Evolutionary conservation across 2,329 filamentous ascomycete genomes (phyloP), one percentile per base, ranked within the genome.

Genomic region (Cordyceps militaris): DNA sequence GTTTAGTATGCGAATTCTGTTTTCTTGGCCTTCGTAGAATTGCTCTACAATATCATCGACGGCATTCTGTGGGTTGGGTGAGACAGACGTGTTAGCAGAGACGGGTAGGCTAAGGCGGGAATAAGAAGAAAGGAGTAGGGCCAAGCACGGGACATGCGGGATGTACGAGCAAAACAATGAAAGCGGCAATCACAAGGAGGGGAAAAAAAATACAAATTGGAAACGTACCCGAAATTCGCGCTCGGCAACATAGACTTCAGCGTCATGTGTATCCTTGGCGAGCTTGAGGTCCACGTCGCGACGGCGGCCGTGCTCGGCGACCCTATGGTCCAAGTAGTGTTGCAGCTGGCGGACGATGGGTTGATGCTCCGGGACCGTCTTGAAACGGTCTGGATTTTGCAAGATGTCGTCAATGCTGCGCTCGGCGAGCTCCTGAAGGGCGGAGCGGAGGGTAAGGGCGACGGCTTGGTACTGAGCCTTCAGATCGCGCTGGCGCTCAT

Each of bases 381-480:
- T 77, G 70, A 84, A 76, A 47, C 73, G 75, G 9, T 79, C 70
- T 8, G 79, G 75, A 53, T 83, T 76, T 50, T 78, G 73, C 61
- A 83, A 74, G 59, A 88, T 71, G 59, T 79, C 76, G 50, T 83
- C 80, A 59, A 86, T 71, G 53, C 75, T 79, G 34, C 83, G 78
- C 55, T 83, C 80, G 19, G 84, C 84, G 21, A 90, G 75, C 66
- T 88, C 85, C 59, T 84, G 82, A 14, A 88, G 74, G 10, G 84
- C 78, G 16, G 82, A 81, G 69, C 87, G 88, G 64, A 88, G 71
- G 30, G 80, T 76, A 63, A 82, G 79, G 59, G 83, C 79, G 53
- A 89, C 79, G 59, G 79, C 74, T n/a, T 82, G 78, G 69, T 83
- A 89, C 24, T 77, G 77, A 57, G 83, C 82, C 69, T 86, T 86